Evolutionary conservation across 352 stramenopile genomes (phyloP), one percentile per base, ranked within the genome.

Genomic region (Phytophthora fragariaefolia): DNA sequence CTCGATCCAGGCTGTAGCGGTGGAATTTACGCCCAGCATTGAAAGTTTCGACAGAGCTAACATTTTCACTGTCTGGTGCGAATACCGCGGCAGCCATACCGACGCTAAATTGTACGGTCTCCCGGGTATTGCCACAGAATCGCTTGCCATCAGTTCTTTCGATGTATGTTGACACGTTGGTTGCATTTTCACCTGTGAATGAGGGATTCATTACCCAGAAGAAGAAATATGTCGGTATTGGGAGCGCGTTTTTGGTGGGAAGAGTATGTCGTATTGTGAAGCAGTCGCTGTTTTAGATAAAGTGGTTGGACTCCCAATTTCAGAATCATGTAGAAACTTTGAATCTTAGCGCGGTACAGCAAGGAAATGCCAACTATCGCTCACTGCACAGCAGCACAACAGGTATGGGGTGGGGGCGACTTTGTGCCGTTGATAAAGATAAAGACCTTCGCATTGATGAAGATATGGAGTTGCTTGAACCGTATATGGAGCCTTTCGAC

Each of bases 171-270:
- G 40, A 59, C 24, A 54, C 24, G 7, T 17, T 66, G 2, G 49
- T 55, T 0, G 48, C 59, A 4, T 70, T 60, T 48, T 46, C 62
- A 10, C 62, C 62, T 1, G n/a, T 17, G 23, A 60, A 55, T 26
- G 53, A 34, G 28, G 28, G 28, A 10, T 34, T 34, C 28, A 34
- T 34, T 6, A 34, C 28, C 7, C 28, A 34, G 28, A 34, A 34
- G 28, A 34, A 34, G 28, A 34, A 34, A 10, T 34, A 34, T 10
- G 28, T 10, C 28, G 28, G 28, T 1, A 10, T 34, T 6, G 3
- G 28, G 28, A 34, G 12, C 28, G 28, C 28, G 28, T 34, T 12
- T 10, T 10, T 34, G 28, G 28, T 34, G 28, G 28, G 28, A 34
- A 34, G 28, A 34, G 28, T 34, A 5, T 62, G 55, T 15, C 55